Conservation (phyloP, 305 asterid species). For the Rubia tinctorum region DNA sequence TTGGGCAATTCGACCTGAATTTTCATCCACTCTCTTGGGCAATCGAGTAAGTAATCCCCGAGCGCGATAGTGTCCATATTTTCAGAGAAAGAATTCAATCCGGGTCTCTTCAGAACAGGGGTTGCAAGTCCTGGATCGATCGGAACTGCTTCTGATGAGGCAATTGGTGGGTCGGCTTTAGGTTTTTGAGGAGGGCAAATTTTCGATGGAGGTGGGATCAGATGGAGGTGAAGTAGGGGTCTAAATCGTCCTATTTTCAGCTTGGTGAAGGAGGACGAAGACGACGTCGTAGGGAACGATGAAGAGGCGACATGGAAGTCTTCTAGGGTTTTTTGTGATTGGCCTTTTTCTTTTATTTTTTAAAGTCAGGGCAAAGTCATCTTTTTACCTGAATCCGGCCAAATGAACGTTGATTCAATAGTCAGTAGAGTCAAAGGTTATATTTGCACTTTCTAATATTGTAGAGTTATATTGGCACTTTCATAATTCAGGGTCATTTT, state of each 20-base stretch:
- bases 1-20: conserved; percentile 48
- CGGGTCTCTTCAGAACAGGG: conserved; percentile 38
- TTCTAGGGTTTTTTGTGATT: conserved; percentile 16
- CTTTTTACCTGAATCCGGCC: too few species aligned
- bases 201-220: conserved; percentile 41
- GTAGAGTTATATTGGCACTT: too few species aligned
- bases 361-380: too few species aligned
- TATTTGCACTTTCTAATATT: too few species aligned
- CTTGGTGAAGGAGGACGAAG: conserved; percentile 12
- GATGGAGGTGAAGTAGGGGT: conserved; percentile 39
- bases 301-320: conserved; percentile 6
- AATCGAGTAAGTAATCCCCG: conserved; percentile 41
- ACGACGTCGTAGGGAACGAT: conserved; percentile 17
- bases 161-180: neutral
- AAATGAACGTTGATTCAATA: too few species aligned
- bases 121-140: conserved; percentile 22
- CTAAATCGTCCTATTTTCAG: conserved; percentile 54
- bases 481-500: too few species aligned
- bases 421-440: too few species aligned
- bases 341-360: conserved; percentile 15
- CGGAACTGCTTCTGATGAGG: neutral
- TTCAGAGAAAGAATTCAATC: conserved; percentile 45
- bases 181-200: conserved; percentile 40
- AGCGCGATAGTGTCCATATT: conserved; percentile 55
- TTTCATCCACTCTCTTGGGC: conserved; percentile 44